phyloP scores from a whole-genome alignment of 768 basidiomycete genomes.

The Boletus coccyginus region DNA sequence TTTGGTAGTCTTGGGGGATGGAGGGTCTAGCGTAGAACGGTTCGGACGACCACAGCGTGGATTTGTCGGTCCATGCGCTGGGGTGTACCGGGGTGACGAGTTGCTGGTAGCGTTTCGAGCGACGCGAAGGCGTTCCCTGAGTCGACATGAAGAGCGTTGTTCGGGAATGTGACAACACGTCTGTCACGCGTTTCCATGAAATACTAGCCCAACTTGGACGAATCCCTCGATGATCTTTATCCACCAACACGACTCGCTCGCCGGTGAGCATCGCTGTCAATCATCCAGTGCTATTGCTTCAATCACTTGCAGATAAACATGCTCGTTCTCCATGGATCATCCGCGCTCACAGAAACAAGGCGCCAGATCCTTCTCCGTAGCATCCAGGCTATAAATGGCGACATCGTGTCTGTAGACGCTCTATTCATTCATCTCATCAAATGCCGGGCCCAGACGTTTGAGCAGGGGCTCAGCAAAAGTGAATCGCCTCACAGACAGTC shows the following conservation, averaged over 20 bases:
- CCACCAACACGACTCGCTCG: slow-evolving; percentile 3
- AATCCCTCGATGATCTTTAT: background rate
- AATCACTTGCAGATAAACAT: slow-evolving; percentile 39
- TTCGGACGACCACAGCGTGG: slow-evolving; percentile 28
- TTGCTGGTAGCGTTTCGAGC: slow-evolving; percentile 36
- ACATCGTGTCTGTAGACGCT: slow-evolving; percentile 70
- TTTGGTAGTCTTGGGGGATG: slow-evolving; percentile 26
- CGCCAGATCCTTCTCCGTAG: slow-evolving; percentile 60
- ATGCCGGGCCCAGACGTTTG: slow-evolving; percentile 43
- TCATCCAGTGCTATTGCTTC: background rate
- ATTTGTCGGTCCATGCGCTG: slow-evolving; percentile 26
- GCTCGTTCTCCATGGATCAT: slow-evolving; percentile 78
- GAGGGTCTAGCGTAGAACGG: slow-evolving; percentile 20
- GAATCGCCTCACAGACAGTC: slow-evolving; percentile 47
- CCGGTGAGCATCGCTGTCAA: slow-evolving; percentile 8
- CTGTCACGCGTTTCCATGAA: slow-evolving; percentile 20
- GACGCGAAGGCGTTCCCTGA: slow-evolving; percentile 33
- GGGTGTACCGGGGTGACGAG: slow-evolving; percentile 29
- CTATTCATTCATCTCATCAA: slow-evolving; percentile 87
- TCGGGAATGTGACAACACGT: slow-evolving; percentile 15
- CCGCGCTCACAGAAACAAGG: slow-evolving; percentile 69
- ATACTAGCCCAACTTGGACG: background rate
- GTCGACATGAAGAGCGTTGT: slow-evolving; percentile 12
- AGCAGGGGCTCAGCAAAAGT: slow-evolving; percentile 45
- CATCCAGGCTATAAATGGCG: slow-evolving; percentile 51